Percentiles rank a stretch among this genome's conserved stretches.
Evolutionary conservation across 2,329 filamentous ascomycete genomes (phyloP).

Genomic region (Samsoniella hepiali): DNA sequence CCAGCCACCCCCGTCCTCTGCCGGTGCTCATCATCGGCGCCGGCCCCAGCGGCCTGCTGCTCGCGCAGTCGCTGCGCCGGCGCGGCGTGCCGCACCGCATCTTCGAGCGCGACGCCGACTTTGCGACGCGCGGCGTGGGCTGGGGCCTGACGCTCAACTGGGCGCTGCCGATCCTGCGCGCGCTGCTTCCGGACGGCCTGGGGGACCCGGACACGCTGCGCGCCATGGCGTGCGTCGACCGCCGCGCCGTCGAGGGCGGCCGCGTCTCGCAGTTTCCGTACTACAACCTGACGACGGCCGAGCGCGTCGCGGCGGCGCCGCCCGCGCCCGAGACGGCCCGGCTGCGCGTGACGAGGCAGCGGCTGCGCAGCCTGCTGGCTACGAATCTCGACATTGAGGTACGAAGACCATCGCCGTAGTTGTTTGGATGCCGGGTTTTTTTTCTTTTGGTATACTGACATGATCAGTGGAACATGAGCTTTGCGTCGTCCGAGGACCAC

Average conservation of each 20-base stretch:
- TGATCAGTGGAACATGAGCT: conserved; percentile 39
- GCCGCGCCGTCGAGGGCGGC: conserved; percentile 45
- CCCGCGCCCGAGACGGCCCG: conserved; percentile 42
- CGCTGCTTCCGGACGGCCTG: conserved; percentile 48
- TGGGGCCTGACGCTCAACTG: conserved; percentile 65
- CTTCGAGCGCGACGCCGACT: conserved; percentile 51
- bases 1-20: background rate
- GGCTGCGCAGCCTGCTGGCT: conserved; percentile 44
- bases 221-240: conserved; percentile 49
- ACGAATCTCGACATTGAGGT: conserved; percentile 47
- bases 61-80: conserved; percentile 34
- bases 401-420: background rate
- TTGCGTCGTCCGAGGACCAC: conserved; percentile 32
- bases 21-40: conserved; percentile 37
- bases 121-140: conserved; percentile 47
- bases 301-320: conserved; percentile 40
- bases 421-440: too few relatives aligned
- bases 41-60: conserved; percentile 36
- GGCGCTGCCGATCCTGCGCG: conserved; percentile 51
- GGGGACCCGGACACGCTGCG: conserved; percentile 37
- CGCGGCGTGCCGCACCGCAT: conserved; percentile 42
- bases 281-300: conserved; percentile 51
- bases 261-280: conserved; percentile 50
- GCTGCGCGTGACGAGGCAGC: conserved; percentile 46
- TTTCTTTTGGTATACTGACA: too few relatives aligned